Percentiles rank a stretch among this genome's conserved stretches.
Evolutionary conservation across 116 monocot species (phyloP).

Genomic region (Cymodocea nodosa): DNA sequence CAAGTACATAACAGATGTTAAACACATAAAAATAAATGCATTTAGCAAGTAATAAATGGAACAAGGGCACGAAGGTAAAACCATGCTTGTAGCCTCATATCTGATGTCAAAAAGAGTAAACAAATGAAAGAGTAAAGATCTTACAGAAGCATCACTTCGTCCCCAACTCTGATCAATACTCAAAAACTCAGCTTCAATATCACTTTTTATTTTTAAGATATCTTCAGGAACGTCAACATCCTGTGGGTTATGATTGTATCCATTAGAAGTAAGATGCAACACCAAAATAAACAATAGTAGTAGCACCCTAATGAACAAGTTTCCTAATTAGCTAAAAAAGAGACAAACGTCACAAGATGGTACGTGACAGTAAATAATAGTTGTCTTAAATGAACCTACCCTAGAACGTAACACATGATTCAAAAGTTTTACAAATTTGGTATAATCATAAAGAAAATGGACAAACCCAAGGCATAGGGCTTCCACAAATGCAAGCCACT

Average conservation of each 20-base stretch:
- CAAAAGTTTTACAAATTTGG: too few relatives aligned
- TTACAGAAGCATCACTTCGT: slow-evolving; percentile 35
- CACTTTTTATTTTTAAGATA: slow-evolving; percentile 65
- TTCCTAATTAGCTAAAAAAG: too few relatives aligned
- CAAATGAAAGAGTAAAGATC: neutral
- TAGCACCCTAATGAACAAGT: neutral
- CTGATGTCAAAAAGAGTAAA: neutral
- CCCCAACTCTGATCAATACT: slow-evolving; percentile 68
- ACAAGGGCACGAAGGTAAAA: too few relatives aligned
- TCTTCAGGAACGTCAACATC: slow-evolving; percentile 35
- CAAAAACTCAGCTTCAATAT: slow-evolving; percentile 55
- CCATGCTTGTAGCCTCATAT: too few relatives aligned
- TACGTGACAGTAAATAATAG: too few relatives aligned
- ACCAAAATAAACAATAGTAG: neutral
- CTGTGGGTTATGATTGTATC: neutral
- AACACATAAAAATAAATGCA: neutral
- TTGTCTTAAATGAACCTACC: too few relatives aligned
- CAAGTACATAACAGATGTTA: neutral
- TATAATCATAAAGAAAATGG: too few relatives aligned
- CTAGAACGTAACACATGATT: too few relatives aligned
- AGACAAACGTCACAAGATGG: too few relatives aligned
- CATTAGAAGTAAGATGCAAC: neutral
- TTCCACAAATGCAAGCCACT: slow-evolving; percentile 3
- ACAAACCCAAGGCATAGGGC: too few relatives aligned
- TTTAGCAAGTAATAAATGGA: neutral